phyloP scores from a whole-genome alignment of 139 green algal species.

The Micractinium sp. region DNA sequence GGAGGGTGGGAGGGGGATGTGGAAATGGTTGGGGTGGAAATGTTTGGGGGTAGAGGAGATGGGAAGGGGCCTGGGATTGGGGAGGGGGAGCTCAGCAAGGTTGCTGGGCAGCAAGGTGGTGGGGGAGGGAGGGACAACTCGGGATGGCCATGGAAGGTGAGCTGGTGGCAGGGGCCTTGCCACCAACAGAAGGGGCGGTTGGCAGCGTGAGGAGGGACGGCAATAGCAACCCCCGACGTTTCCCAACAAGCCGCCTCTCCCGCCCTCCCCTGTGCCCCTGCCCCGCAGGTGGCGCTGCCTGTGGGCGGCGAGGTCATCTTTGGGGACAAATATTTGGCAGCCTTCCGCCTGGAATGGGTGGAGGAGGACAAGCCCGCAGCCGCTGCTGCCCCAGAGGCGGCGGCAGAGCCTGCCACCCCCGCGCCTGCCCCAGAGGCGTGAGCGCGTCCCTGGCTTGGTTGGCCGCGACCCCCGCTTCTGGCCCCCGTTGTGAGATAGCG shows the following conservation, averaged over 20 bases:
- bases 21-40: too few relatives aligned
- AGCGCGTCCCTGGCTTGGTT: neutral
- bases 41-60: too few relatives aligned
- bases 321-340: constrained; percentile 45
- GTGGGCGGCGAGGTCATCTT: constrained; percentile 52
- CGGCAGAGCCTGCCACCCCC: neutral
- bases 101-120: too few relatives aligned
- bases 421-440: neutral
- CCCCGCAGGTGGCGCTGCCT: constrained; percentile 24
- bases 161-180: too few relatives aligned
- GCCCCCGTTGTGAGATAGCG: neutral
- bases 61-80: too few relatives aligned
- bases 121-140: too few relatives aligned
- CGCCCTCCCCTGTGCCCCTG: neutral
- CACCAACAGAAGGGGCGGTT: neutral
- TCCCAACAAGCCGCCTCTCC: neutral
- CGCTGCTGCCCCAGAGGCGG: neutral
- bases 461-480: too few relatives aligned
- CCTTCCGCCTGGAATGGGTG: constrained; percentile 16
- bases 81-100: too few relatives aligned
- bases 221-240: neutral
- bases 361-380: neutral
- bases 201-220: neutral
- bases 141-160: too few relatives aligned
- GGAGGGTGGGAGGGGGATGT: too few relatives aligned